phyloP scores from a whole-genome alignment of 257 asterid species.

The Solanum rostratum region DNA sequence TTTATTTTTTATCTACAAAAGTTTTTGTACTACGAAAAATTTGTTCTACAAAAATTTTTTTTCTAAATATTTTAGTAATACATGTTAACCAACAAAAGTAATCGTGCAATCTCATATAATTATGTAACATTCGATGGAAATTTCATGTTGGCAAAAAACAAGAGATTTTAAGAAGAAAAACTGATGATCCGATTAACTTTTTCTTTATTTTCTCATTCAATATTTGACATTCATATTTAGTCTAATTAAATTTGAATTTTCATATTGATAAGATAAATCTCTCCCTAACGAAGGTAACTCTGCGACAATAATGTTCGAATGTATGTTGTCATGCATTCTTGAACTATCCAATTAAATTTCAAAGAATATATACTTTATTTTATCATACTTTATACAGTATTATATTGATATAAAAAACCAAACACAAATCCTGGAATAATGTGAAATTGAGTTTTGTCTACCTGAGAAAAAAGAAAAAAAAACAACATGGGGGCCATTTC shows the following conservation, averaged over 20 bases:
- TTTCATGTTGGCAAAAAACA: not conserved
- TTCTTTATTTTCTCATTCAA: no score
- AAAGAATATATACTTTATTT: not conserved
- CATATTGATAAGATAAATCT: no score
- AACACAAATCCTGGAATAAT: not conserved
- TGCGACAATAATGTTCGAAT: not conserved
- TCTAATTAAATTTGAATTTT: no score
- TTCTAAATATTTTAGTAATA: no score
- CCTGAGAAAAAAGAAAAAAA: not conserved
- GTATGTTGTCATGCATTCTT: not conserved
- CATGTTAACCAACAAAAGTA: no score
- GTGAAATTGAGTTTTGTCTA: not conserved
- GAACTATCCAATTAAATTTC: not conserved
- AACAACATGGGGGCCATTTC: not conserved
- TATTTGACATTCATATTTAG: fast-evolving
- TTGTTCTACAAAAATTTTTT: no score
- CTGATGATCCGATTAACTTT: no score
- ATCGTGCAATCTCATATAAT: not conserved
- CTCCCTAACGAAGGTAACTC: not conserved
- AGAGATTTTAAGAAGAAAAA: no score
- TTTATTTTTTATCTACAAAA: no score
- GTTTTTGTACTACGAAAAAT: no score
- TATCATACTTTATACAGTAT: not conserved
- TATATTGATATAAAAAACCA: not conserved
- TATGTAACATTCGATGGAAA: no score